Evolutionary conservation across 2,329 filamentous ascomycete genomes (phyloP).

Genomic region (Stagonosporopsis chrysanthemi): DNA sequence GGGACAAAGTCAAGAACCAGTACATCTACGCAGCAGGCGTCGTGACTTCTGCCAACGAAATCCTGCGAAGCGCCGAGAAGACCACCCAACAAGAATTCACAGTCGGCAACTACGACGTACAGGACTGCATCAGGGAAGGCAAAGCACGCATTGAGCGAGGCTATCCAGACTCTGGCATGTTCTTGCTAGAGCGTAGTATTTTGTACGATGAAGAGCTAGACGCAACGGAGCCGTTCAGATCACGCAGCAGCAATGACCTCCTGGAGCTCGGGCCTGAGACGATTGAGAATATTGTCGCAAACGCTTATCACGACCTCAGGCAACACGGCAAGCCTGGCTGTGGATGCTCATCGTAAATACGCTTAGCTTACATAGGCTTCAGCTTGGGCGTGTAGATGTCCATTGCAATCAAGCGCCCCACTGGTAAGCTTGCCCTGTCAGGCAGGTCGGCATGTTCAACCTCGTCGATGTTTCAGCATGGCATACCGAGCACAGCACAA

Average conservation of each 20-base stretch:
- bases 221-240: slow-evolving; percentile 35
- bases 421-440: slow-evolving; percentile 5
- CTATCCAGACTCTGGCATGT: slow-evolving; percentile 50
- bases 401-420: slow-evolving; percentile 15
- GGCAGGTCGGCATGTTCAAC: slow-evolving; percentile 12
- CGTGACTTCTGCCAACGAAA: slow-evolving; percentile 43
- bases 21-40: slow-evolving; percentile 47
- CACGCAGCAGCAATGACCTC: slow-evolving; percentile 29
- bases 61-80: slow-evolving; percentile 42
- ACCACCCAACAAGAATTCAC: slow-evolving; percentile 38
- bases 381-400: slow-evolving; percentile 4
- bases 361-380: neutral
- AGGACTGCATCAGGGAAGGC: slow-evolving; percentile 48
- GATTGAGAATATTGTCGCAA: slow-evolving; percentile 26
- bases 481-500: slow-evolving; percentile 11
- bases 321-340: slow-evolving; percentile 41
- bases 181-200: slow-evolving; percentile 49
- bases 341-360: slow-evolving; percentile 40
- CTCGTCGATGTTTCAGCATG: slow-evolving; percentile 4
- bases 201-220: slow-evolving; percentile 45
- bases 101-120: slow-evolving; percentile 41
- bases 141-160: slow-evolving; percentile 46
- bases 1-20: slow-evolving; percentile 45
- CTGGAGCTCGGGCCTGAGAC: slow-evolving; percentile 31
- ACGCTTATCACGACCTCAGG: slow-evolving; percentile 30